phyloP scores from a whole-genome alignment of 208 protist species.

The Zelonia costaricensis region DNA sequence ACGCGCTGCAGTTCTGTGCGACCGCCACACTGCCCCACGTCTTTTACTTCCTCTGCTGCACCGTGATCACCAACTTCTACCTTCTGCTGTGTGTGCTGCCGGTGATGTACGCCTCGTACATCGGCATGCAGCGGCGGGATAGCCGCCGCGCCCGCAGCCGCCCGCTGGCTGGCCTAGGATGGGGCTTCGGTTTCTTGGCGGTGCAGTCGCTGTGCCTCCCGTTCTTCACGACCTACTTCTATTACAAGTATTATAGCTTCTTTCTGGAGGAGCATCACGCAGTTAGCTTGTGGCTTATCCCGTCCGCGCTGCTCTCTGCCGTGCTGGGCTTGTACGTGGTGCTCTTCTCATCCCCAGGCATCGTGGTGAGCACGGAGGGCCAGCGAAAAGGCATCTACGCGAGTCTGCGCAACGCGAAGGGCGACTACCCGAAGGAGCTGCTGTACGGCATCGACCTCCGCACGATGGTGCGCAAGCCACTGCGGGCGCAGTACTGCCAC shows the following conservation, averaged over 20 bases:
- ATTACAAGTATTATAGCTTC: constrained; percentile 27
- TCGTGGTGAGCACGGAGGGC: constrained; percentile 33
- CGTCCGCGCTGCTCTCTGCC: constrained; percentile 17
- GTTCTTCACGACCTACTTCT: constrained; percentile 19
- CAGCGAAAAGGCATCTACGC: constrained; percentile 74
- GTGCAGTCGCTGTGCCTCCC: constrained; percentile 18
- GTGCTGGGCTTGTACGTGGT: constrained; percentile 25
- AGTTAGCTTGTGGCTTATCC: constrained; percentile 31
- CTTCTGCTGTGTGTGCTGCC: constrained; percentile 21
- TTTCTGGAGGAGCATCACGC: constrained; percentile 11
- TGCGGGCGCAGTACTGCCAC: constrained; percentile 77
- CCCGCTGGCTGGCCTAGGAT: constrained; percentile 21
- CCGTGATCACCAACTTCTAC: constrained; percentile 25
- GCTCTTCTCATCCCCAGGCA: constrained; percentile 25
- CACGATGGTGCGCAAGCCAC: constrained; percentile 75
- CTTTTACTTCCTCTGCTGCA: constrained; percentile 27
- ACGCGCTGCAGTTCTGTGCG: constrained; percentile 13
- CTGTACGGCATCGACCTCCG: constrained; percentile 45
- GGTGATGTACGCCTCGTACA: constrained; percentile 21
- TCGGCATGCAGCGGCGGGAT: constrained; percentile 22
- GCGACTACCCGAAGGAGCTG: constrained; percentile 39
- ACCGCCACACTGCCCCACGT: constrained; percentile 33
- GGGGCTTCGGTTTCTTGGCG: constrained; percentile 26
- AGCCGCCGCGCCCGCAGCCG: constrained; percentile 12
- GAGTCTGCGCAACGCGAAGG: constrained; percentile 51